Conservation (phyloP, 2,329 filamentous ascomycete genomes). For the Colletotrichum sp. region DNA sequence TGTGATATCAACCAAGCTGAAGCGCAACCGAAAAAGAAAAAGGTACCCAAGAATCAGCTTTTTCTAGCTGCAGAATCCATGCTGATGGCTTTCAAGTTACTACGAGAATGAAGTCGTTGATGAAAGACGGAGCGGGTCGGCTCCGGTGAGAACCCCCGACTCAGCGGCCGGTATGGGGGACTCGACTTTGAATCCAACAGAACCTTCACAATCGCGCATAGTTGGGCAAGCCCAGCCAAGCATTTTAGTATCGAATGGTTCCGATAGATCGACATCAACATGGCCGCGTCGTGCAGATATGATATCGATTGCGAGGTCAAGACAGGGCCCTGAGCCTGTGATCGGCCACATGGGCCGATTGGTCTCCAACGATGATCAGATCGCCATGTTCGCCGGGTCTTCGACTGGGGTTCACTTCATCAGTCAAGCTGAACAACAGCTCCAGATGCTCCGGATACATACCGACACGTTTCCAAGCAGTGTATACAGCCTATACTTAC, state of each 20-base stretch:
- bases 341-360: slow-evolving; percentile 31
- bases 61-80: too few relatives aligned
- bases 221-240: background rate
- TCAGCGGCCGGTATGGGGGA: background rate
- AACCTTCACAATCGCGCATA: background rate
- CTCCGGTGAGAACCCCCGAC: background rate
- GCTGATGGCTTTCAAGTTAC: background rate
- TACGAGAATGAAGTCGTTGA: slow-evolving; percentile 12
- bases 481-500: slow-evolving; percentile 26
- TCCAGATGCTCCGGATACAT: slow-evolving; percentile 27
- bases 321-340: slow-evolving; percentile 13
- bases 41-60: background rate
- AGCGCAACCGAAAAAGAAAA: slow-evolving; percentile 18
- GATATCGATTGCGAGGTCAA: background rate
- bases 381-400: slow-evolving; percentile 29
- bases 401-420: slow-evolving; percentile 32
- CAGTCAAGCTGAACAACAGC: slow-evolving; percentile 28
- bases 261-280: background rate
- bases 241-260: background rate
- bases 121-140: background rate
- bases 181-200: background rate
- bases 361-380: slow-evolving; percentile 23
- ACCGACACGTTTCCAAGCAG: slow-evolving; percentile 28
- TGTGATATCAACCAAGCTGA: slow-evolving; percentile 6
- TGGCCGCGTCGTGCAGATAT: background rate